These are phyloP conservation scores for Odontarrhena argentea DNA, from an alignment of 345 rosid species.

Conservation along the genomic window DNA sequence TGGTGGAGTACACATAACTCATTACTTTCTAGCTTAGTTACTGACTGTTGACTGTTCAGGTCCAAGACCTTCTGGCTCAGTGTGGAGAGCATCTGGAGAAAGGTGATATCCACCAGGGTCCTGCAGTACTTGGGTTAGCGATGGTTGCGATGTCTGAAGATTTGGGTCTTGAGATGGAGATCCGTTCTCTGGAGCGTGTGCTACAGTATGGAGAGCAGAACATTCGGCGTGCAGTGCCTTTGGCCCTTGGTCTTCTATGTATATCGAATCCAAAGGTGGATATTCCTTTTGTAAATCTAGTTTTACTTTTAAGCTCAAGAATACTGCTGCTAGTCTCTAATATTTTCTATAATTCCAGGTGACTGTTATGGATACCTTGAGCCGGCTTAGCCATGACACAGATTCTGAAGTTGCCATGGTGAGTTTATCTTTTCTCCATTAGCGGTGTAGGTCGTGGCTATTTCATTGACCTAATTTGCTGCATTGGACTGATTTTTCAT, in stretches of 20 bases:
- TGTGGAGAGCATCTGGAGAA: conserved; percentile 91
- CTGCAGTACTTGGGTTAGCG: conserved; percentile 97
- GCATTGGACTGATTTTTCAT: conserved; percentile 27
- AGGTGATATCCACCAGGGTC: conserved; percentile 87
- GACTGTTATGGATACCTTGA: conserved; percentile 92
- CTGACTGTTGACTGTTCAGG: conserved; percentile 51
- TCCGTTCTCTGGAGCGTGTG: conserved; percentile 90
- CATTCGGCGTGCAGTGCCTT: conserved; percentile 86
- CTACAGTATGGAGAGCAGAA: conserved; percentile 93
- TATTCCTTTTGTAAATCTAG: background rate
- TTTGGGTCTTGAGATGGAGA: conserved; percentile 94
- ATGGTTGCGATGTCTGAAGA: conserved; percentile 99
- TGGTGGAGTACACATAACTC: conserved; percentile 25
- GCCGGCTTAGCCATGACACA: conserved; percentile 96
- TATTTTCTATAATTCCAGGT: conserved; percentile 52
- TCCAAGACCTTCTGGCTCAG: conserved; percentile 85
- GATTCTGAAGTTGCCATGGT: conserved; percentile 99
- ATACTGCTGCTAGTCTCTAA: conserved; percentile 19
- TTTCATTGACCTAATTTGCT: conserved; percentile 2
- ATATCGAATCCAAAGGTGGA: conserved; percentile 94
- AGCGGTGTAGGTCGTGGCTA: background rate
- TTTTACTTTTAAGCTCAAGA: background rate
- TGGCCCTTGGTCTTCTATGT: conserved; percentile 98
- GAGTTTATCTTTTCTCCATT: conserved; percentile 33
- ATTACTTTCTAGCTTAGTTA: conserved; percentile 21